phyloP scores from a whole-genome alignment of 352 stramenopile species.

The Phytophthora boehmeriae region DNA sequence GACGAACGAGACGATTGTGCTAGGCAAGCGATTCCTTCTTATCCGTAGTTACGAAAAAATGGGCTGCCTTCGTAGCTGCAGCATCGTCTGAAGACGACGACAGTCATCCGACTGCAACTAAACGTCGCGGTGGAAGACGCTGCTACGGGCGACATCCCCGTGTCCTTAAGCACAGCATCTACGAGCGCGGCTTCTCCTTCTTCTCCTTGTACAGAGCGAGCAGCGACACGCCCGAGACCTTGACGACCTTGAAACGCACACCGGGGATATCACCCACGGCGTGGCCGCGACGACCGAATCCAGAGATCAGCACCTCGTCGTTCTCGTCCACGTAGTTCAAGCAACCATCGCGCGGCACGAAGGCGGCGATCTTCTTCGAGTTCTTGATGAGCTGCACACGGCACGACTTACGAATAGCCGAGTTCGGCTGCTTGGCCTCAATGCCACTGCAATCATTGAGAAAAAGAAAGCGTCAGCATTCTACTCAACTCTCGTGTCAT shows the following conservation, averaged over 20 bases:
- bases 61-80: slow-evolving; percentile 16
- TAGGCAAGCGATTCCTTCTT: slow-evolving; percentile 49
- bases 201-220: slow-evolving; percentile 99
- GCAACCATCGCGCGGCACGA: slow-evolving; percentile 99
- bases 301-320: slow-evolving; percentile 99
- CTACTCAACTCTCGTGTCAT: neutral
- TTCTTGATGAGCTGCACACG: slow-evolving; percentile 99
- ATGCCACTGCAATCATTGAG: slow-evolving; percentile 89
- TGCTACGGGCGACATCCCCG: slow-evolving; percentile 17
- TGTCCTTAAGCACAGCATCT: slow-evolving; percentile 57
- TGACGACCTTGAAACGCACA: slow-evolving; percentile 99
- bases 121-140: no score
- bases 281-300: slow-evolving; percentile 99
- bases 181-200: slow-evolving; percentile 99
- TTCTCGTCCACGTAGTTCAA: slow-evolving; percentile 99
- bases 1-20: slow-evolving; percentile 7
- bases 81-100: neutral
- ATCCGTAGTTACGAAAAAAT: slow-evolving; percentile 43
- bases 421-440: slow-evolving; percentile 99
- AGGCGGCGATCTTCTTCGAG: slow-evolving; percentile 99
- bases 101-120: neutral
- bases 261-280: slow-evolving; percentile 99
- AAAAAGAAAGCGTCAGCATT: slow-evolving; percentile 3
- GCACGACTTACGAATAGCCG: slow-evolving; percentile 99
- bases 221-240: slow-evolving; percentile 99